phyloP scores from a whole-genome alignment of 2,329 filamentous ascomycete species.

The Colletotrichum euphorbiae region DNA sequence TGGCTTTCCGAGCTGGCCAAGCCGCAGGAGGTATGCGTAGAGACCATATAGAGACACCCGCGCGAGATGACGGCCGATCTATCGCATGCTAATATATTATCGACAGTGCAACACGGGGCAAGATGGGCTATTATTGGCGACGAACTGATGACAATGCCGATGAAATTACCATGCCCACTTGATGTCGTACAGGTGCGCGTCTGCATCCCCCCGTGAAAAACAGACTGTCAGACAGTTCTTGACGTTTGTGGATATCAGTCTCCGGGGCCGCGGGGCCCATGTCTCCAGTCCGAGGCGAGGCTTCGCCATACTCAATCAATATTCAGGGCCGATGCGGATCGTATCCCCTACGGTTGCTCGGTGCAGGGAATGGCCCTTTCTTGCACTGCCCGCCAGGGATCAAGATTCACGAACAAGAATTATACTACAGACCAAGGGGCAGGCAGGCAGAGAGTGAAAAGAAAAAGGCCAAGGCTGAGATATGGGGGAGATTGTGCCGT shows the following conservation, averaged over 20 bases:
- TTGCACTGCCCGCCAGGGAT: constrained; percentile 32
- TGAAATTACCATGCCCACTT: constrained; percentile 23
- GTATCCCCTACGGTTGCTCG: constrained; percentile 12
- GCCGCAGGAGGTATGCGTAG: neutral
- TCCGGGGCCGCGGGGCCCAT: constrained; percentile 8
- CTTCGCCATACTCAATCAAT: neutral
- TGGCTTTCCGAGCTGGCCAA: constrained; percentile 7
- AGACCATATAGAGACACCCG: constrained; percentile 20
- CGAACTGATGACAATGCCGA: neutral
- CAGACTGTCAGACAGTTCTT: constrained; percentile 5
- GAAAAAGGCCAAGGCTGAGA: constrained; percentile 18
- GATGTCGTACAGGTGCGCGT: constrained; percentile 25
- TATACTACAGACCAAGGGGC: constrained; percentile 29
- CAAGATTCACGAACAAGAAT: no score
- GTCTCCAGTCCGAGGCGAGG: constrained; percentile 15
- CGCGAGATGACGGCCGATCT: constrained; percentile 25
- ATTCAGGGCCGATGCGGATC: constrained; percentile 20
- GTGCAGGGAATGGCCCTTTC: constrained; percentile 29
- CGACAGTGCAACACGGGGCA: neutral
- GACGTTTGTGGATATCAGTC: constrained; percentile 17
- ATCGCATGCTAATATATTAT: constrained; percentile 1
- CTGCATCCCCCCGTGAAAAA: constrained; percentile 3
- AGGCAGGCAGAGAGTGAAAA: neutral
- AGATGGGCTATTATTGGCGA: constrained; percentile 4
- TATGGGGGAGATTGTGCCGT: constrained; percentile 16